Percentiles rank a stretch among this genome's conserved stretches.
These are phyloP conservation scores for Fusarium transvaalense DNA, from an alignment of 2,329 filamentous ascomycete species.

Conservation along the genomic window DNA sequence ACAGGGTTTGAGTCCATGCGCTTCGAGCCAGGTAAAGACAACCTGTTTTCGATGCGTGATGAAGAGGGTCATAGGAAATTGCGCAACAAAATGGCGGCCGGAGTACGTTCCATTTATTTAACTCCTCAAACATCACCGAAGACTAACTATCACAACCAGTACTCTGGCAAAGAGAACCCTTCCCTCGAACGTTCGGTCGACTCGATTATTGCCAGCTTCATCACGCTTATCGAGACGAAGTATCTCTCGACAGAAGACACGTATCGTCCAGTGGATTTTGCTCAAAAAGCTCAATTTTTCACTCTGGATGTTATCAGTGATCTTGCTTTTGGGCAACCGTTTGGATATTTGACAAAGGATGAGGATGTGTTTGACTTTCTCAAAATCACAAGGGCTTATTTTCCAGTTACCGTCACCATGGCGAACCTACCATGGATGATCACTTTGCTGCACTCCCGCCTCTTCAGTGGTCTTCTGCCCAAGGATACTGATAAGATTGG, in stretches of 20 bases:
- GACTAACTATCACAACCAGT: constrained; percentile 51
- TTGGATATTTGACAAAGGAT: constrained; percentile 62
- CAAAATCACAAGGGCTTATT: constrained; percentile 30
- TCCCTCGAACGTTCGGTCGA: constrained; percentile 64
- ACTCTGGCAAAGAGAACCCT: constrained; percentile 67
- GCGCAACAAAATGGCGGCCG: constrained; percentile 64
- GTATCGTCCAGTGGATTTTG: constrained; percentile 59
- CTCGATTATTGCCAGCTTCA: constrained; percentile 58
- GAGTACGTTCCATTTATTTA: constrained; percentile 53
- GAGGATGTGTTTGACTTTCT: constrained; percentile 59
- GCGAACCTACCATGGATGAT: constrained; percentile 9
- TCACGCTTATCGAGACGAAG: constrained; percentile 59
- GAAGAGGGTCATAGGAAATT: constrained; percentile 60
- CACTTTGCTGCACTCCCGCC: neutral
- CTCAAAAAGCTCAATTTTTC: constrained; percentile 62
- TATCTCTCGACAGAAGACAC: constrained; percentile 55
- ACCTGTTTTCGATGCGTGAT: constrained; percentile 65
- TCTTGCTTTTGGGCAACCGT: constrained; percentile 63
- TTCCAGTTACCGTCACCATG: constrained; percentile 13
- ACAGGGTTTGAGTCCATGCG: constrained; percentile 56
- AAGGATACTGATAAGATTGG: constrained; percentile 52
- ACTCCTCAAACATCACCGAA: neutral
- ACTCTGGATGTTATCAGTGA: constrained; percentile 66
- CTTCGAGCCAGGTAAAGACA: constrained; percentile 64
- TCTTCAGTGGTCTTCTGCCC: constrained; percentile 50